Conservation (phyloP, 2,329 filamentous ascomycete genomes). For the Fusarium verticillioides region DNA sequence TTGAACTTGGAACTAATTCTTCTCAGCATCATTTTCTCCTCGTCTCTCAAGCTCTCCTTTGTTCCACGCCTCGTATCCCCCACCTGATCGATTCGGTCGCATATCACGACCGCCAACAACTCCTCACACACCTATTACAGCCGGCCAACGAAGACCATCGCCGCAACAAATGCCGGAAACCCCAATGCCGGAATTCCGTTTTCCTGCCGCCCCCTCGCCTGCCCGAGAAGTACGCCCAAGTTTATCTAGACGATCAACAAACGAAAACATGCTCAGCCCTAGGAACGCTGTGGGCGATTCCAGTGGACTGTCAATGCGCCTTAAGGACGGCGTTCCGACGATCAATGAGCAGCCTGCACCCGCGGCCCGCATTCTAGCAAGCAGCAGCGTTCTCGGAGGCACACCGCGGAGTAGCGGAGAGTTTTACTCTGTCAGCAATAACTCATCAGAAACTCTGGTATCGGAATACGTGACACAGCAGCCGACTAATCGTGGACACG, state of each 20-base stretch:
- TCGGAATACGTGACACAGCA: constrained; percentile 84
- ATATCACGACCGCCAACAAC: constrained; percentile 56
- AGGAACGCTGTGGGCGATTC: constrained; percentile 49
- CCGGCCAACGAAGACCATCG: constrained; percentile 52
- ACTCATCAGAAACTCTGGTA: constrained; percentile 90
- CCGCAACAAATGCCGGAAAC: constrained; percentile 53
- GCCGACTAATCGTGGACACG: constrained; percentile 46
- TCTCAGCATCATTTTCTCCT: constrained; percentile 52
- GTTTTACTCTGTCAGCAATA: constrained; percentile 94
- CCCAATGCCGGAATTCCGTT: constrained; percentile 66
- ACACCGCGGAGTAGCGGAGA: constrained; percentile 94
- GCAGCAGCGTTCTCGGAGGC: constrained; percentile 75
- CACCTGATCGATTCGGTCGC: constrained; percentile 59
- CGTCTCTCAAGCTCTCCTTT: constrained; percentile 62
- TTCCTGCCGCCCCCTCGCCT: constrained; percentile 61
- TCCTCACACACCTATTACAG: constrained; percentile 57
- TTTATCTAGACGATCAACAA: constrained; percentile 44
- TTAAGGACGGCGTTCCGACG: constrained; percentile 58
- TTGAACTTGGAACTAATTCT: constrained; percentile 23
- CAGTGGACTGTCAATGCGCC: constrained; percentile 52
- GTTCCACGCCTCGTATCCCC: constrained; percentile 66
- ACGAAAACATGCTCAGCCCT: constrained; percentile 57
- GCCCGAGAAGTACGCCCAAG: constrained; percentile 48
- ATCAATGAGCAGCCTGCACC: constrained; percentile 70
- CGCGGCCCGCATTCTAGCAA: constrained; percentile 77